Base-by-base conservation (phyloP, 1,139 yeast species). In the Protomyces lactucae-debilis region DNA sequence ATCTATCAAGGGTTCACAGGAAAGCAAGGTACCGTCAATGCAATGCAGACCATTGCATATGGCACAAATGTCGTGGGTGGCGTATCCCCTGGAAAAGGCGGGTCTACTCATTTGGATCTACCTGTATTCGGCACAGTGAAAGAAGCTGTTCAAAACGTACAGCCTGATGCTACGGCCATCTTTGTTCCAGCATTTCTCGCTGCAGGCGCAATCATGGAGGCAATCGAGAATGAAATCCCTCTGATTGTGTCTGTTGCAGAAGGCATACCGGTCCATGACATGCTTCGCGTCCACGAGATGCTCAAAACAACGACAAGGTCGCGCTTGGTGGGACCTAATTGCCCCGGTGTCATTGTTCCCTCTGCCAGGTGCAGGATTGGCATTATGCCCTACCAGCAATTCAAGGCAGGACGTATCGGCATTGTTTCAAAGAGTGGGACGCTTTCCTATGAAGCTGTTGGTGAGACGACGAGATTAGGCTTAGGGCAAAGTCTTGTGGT, bases 11-110 rank as follows among this genome's bases (percentile, higher is more conserved):
- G 98, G 71, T 92, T 92, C 83, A 92, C 98, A 66, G 98, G 98
- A 76, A 90, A 83, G 76, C 98, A 92, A 79, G 98, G 93, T 67
- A 89, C 97, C 57, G 92, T 92, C 88, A 98, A 92, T 76, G 97
- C 98, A 66, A 85, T 88, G 77, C 95, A 91, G 78, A 96, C 98
- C 66, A 82, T 77, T 52, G 77, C 75, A 64, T 88, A 88, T 76
- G 97, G 97, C 71, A 92, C 98, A 67, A 83, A 92, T 76, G 89
- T 92, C 21, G 64, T 59, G 23, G 64, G 64, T 16, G 64, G 64
- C 3, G 64, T 59, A 14, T 59, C 64, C 9, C 64, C 64, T 28
- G 53, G 53, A 14, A 59, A 59, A 16, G 64, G 64, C 28, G 64
- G 64, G 14, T 5, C 53, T 6, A 52, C 23, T 8, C 64, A 59